Evolutionary conservation across 129 eudicot species (phyloP).

Genomic region (Helianthus tuberosus): DNA sequence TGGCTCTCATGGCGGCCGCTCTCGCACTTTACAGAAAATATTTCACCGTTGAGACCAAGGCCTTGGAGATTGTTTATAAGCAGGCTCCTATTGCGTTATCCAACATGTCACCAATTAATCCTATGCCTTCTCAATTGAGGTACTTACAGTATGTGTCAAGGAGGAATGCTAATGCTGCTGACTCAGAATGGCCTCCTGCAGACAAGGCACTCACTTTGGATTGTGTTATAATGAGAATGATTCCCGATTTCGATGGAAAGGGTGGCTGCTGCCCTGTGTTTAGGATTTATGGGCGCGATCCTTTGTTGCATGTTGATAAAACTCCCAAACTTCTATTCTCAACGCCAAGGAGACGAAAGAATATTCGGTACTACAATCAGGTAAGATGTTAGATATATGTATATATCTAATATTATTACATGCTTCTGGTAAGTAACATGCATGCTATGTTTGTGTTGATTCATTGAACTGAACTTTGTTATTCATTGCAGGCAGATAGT

Average conservation of each 20-base stretch:
- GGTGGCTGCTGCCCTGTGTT: slow-evolving; percentile 90
- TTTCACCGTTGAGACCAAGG: slow-evolving; percentile 60
- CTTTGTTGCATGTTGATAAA: slow-evolving; percentile 57
- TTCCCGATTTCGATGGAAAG: slow-evolving; percentile 67
- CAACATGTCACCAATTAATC: slow-evolving; percentile 59
- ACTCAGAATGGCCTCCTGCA: slow-evolving; percentile 84
- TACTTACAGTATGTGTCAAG: slow-evolving; percentile 77
- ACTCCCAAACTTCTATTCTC: slow-evolving; percentile 74
- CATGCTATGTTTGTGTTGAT: slow-evolving; percentile 15
- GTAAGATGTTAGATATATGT: slow-evolving; percentile 29
- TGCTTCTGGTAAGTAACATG: not conserved
- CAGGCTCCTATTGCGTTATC: slow-evolving; percentile 71
- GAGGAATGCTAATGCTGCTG: slow-evolving; percentile 58
- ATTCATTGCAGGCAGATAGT: slow-evolving; percentile 73
- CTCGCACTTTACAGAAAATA: slow-evolving; percentile 62
- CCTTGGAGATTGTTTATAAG: slow-evolving; percentile 74
- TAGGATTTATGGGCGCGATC: slow-evolving; percentile 83
- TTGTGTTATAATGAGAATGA: slow-evolving; percentile 78
- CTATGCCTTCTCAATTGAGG: slow-evolving; percentile 79
- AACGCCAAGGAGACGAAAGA: slow-evolving; percentile 69
- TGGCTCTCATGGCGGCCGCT: slow-evolving; percentile 91
- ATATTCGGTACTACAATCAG: slow-evolving; percentile 81
- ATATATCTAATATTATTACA: not conserved
- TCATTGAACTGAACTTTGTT: not conserved
- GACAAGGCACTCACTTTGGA: slow-evolving; percentile 77